phyloP scores from a whole-genome alignment of 257 asterid species.

The Nicotiana benthamiana region DNA sequence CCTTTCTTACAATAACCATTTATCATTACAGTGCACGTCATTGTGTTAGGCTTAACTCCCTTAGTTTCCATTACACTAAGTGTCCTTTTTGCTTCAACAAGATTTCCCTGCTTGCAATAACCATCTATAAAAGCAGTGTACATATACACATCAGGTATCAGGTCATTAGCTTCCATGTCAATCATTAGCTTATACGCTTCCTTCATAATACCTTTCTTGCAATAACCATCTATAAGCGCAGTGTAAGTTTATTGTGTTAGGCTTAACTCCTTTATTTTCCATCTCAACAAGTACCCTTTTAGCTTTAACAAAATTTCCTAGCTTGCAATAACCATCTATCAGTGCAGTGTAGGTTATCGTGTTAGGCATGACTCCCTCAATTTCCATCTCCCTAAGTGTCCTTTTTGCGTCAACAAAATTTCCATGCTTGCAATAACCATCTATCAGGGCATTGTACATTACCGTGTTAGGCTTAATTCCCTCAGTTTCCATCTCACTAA shows the following conservation, averaged over 20 bases:
- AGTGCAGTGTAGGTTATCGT: conserved; percentile 39
- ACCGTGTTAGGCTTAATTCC: conserved; percentile 22
- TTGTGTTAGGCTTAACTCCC: conserved; percentile 21
- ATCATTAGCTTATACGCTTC: conserved; percentile 26
- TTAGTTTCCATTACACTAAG: conserved; percentile 17
- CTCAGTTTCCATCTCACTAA: conserved; percentile 23
- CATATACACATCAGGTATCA: conserved; percentile 52
- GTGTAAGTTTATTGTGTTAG: conserved; percentile 25
- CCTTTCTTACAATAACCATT: conserved; percentile 31
- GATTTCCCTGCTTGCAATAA: conserved; percentile 45
- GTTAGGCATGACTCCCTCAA: conserved; percentile 36
- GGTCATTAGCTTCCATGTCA: conserved; percentile 47
- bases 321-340: conserved; percentile 53
- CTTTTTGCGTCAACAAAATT: neutral
- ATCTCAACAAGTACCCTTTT: conserved; percentile 2
- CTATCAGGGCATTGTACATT: conserved; percentile 13
- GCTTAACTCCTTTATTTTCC: conserved; percentile 21
- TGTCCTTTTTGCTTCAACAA: conserved; percentile 28
- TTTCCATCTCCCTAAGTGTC: conserved; percentile 40
- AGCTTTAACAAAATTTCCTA: conserved; percentile 37
- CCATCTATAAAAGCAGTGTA: conserved; percentile 51
- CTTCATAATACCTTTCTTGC: conserved; percentile 22
- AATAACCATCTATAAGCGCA: conserved; percentile 26
- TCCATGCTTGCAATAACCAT: neutral
- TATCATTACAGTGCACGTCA: conserved; percentile 22